Evolutionary conservation across 345 rosid species (phyloP).

Genomic region (Dipteronia sinensis): DNA sequence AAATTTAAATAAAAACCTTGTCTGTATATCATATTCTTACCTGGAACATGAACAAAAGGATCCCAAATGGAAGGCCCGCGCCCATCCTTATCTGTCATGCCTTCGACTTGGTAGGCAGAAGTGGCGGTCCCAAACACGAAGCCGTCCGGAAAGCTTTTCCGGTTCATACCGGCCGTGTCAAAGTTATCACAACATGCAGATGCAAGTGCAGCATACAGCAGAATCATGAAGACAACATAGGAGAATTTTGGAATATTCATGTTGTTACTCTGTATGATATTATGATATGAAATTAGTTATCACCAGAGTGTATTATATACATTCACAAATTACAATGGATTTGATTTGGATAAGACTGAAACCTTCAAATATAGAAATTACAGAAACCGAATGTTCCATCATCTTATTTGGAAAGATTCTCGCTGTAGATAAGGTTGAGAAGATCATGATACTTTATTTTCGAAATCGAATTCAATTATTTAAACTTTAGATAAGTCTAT

Average conservation of each 20-base stretch:
- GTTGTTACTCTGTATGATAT: background rate
- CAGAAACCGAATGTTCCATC: too few relatives aligned
- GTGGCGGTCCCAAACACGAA: conserved; percentile 57
- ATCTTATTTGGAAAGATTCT: background rate
- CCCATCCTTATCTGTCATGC: conserved; percentile 60
- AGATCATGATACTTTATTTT: background rate
- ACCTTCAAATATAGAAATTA: background rate
- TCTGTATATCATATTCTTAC: conserved; percentile 14
- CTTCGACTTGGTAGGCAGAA: conserved; percentile 65
- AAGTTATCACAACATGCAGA: background rate
- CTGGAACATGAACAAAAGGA: conserved; percentile 45
- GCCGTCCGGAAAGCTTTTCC: conserved; percentile 44
- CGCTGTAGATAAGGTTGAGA: background rate
- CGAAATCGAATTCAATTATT: background rate
- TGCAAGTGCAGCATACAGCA: background rate
- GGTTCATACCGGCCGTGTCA: conserved; percentile 44
- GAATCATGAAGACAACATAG: background rate
- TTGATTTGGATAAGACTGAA: background rate
- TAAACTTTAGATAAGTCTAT: too few relatives aligned
- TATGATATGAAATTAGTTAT: background rate
- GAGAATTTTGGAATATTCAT: background rate
- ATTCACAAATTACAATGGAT: too few relatives aligned
- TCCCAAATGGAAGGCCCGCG: conserved; percentile 74
- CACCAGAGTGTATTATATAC: background rate
- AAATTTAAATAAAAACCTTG: background rate